Conservation (phyloP, 2,329 filamentous ascomycete species). For the Aspergillus quadricinctus region DNA sequence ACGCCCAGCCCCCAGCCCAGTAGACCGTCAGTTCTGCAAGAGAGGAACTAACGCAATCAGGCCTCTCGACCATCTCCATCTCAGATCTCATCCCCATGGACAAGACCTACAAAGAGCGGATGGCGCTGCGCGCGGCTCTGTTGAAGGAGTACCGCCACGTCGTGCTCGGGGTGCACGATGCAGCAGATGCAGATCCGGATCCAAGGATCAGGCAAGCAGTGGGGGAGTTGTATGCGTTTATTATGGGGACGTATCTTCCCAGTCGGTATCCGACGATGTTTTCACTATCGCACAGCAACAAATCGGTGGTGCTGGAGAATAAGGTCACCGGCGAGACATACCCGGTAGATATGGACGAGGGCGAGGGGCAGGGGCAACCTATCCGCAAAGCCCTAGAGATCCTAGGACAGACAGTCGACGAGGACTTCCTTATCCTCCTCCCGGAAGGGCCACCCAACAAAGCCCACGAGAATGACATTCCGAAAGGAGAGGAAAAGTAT, state of each 20-base stretch:
- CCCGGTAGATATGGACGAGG: slow-evolving; percentile 26
- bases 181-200: slow-evolving; percentile 34
- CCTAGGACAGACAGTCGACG: slow-evolving; percentile 52
- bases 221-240: slow-evolving; percentile 54
- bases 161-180: slow-evolving; percentile 36
- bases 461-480: too few species aligned
- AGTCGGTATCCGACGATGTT: slow-evolving; percentile 54
- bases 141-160: slow-evolving; percentile 42
- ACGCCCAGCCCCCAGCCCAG: slow-evolving; percentile 10
- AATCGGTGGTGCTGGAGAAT: slow-evolving; percentile 32
- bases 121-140: slow-evolving; percentile 47
- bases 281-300: too few species aligned
- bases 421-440: slow-evolving; percentile 52
- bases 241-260: slow-evolving; percentile 54
- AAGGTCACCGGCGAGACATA: slow-evolving; percentile 42
- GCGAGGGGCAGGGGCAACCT: background rate
- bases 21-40: too few species aligned
- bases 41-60: slow-evolving; percentile 29
- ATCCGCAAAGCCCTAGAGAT: slow-evolving; percentile 36
- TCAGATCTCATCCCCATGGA: slow-evolving; percentile 58
- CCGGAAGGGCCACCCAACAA: too few species aligned
- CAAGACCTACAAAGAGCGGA: slow-evolving; percentile 52
- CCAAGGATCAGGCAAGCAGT: slow-evolving; percentile 45
- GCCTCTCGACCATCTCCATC: slow-evolving; percentile 48
- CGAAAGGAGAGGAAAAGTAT: slow-evolving; percentile 40